Percentiles rank a stretch among this genome's conserved stretches.
Evolutionary conservation across 2,329 filamentous ascomycete genomes (phyloP).

Genomic region (Ophiocordyceps camponoti-saundersi): DNA sequence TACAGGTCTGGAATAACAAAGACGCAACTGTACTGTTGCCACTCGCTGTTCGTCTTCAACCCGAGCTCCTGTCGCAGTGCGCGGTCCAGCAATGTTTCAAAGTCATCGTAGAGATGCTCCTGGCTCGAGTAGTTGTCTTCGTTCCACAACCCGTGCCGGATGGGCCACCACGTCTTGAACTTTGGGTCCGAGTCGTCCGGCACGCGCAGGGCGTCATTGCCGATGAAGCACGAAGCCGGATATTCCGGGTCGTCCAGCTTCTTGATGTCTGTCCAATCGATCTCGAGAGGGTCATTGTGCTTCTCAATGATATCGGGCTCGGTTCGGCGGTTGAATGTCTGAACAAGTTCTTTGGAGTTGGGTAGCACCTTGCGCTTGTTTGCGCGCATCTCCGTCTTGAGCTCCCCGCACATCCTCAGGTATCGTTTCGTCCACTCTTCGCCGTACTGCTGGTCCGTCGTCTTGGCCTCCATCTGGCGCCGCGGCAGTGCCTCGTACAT

Average conservation of each 20-base stretch:
- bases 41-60: constrained; percentile 59
- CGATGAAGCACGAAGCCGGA: constrained; percentile 52
- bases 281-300: constrained; percentile 84
- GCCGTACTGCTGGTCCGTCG: constrained; percentile 67
- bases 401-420: constrained; percentile 65
- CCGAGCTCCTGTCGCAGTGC: constrained; percentile 76
- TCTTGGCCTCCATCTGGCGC: constrained; percentile 44
- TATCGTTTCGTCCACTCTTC: constrained; percentile 66
- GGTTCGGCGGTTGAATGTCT: constrained; percentile 80
- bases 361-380: constrained; percentile 91
- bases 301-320: constrained; percentile 76
- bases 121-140: constrained; percentile 74
- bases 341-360: constrained; percentile 92
- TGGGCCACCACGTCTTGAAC: constrained; percentile 87
- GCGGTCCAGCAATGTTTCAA: constrained; percentile 73
- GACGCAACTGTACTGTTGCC: constrained; percentile 87
- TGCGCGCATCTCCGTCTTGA: constrained; percentile 77
- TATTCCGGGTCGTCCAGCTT: constrained; percentile 47
- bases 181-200: constrained; percentile 78
- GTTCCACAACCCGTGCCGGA: constrained; percentile 74
- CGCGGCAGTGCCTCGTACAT: constrained; percentile 64
- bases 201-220: constrained; percentile 66
- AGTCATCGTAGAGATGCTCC: constrained; percentile 69
- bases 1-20: constrained; percentile 94
- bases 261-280: constrained; percentile 85